phyloP scores from a whole-genome alignment of 1,284 basidiomycete genomes.

The Ganoderma sinense region DNA sequence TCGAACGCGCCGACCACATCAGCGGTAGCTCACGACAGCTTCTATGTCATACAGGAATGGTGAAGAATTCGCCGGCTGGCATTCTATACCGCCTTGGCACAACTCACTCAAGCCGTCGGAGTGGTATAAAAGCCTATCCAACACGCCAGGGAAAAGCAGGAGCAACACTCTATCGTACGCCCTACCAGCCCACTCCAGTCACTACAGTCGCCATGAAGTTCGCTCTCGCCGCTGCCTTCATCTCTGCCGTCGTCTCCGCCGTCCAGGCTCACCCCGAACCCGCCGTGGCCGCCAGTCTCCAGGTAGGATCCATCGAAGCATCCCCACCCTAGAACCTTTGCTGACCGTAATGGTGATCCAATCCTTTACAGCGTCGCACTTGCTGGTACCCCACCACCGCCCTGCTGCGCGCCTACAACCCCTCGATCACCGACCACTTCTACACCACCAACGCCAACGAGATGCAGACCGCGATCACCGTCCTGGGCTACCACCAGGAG shows the following conservation, averaged over 20 bases:
- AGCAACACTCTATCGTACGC: not conserved
- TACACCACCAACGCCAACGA: slow-evolving; percentile 24
- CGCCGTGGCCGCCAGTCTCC: slow-evolving; percentile 1
- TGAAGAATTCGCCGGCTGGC: not conserved
- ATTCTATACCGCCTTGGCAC: not conserved
- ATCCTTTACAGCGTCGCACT: not conserved
- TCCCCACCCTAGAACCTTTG: not conserved
- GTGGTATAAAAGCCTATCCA: not conserved
- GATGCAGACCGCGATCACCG: slow-evolving; percentile 18
- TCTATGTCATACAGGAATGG: not conserved
- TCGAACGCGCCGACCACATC: not conserved
- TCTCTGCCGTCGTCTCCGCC: not conserved
- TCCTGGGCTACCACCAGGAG: slow-evolving; percentile 21
- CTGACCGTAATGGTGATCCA: not conserved
- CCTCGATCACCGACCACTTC: slow-evolving; percentile 23
- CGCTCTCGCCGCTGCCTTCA: slow-evolving; percentile 3
- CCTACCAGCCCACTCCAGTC: not conserved
- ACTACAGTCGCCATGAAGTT: slow-evolving; percentile 9
- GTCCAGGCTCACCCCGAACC: slow-evolving; percentile 17
- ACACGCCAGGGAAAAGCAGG: not conserved
- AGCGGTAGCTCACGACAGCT: not conserved
- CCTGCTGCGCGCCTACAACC: slow-evolving; percentile 21
- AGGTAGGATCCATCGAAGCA: not conserved
- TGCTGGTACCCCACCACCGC: slow-evolving; percentile 18
- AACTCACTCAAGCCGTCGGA: not conserved